Base-by-base conservation (phyloP, 371 early-diverging fungal genomes). In the Conidiobolus coronatus region DNA sequence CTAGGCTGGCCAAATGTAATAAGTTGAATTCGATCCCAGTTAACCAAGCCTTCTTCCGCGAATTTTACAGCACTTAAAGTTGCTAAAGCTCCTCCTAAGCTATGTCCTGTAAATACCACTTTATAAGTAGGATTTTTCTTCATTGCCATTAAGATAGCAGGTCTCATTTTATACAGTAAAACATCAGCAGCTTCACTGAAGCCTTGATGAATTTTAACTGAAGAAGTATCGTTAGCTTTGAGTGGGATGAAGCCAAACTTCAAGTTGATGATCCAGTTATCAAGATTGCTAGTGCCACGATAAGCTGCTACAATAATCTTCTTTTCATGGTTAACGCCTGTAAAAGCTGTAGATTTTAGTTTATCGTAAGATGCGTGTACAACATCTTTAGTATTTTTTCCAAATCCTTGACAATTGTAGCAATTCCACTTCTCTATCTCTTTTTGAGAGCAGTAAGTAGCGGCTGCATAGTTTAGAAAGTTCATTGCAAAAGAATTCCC, bases 61-160 rank as follows among this genome's bases (percentile, higher is more conserved):
- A 40, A 7, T 14, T 11, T 5, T 14, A 40, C 19, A 19, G 17
- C 19, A 14, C 17, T 40, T 14, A 40, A 19, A 18, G 40, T n/a
- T 4, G 46, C 46, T 34, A 46, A 13, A 13, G 46, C n/a, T 15
- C 50, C 53, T 20, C 53, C 53, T 40, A 50, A 46, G 19, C 39
- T 38, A 24, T 53, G 53, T 8, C 53, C 53, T 22, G 50, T 50
- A 13, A 35, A 11, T 34, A 53, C 37, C 15, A 50, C 15, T 14
- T 43, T 50, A 19, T 53, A 53, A 24, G 20, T 22, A 21, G 45
- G 45, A 29, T 53, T n/a, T n/a, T n/a, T n/a, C n/a, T n/a, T n/a
- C n/a, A n/a, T n/a, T n/a, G n/a, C n/a, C n/a, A n/a, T n/a, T n/a
- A n/a, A n/a, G n/a, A n/a, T n/a, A n/a, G n/a, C n/a, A n/a, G n/a